Percentiles rank a stretch among this genome's conserved stretches.
These are phyloP conservation scores for Neocatenulostroma microsporum DNA, from an alignment of 2,329 filamentous ascomycete species.

Conservation along the genomic window DNA sequence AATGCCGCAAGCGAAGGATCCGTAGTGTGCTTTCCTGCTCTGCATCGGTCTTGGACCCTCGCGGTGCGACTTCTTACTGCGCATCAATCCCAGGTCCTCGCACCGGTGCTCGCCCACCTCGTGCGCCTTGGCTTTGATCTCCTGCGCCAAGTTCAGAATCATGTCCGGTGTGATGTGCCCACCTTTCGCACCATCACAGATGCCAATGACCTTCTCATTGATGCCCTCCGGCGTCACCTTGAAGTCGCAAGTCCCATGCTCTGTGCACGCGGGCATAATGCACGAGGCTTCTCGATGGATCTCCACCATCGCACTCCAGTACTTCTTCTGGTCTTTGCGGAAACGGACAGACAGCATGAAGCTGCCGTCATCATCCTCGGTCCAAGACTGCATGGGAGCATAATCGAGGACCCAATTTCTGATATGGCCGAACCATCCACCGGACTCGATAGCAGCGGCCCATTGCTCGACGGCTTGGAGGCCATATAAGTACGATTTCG, in stretches of 20 bases:
- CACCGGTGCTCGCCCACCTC: constrained; percentile 6
- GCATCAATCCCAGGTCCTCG: no score
- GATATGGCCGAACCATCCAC: constrained; percentile 6
- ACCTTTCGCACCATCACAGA: constrained; percentile 2
- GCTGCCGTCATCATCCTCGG: constrained; percentile 1
- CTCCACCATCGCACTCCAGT: constrained; percentile 5
- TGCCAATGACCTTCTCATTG: constrained; percentile 6
- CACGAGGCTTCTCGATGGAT: constrained; percentile 11
- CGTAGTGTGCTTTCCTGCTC: no score
- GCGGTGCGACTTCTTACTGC: no score
- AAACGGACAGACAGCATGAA: constrained; percentile 6
- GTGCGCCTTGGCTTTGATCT: constrained; percentile 2
- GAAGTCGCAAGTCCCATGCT: constrained; percentile 4
- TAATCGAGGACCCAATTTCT: constrained; percentile 10
- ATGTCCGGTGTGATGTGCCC: neutral
- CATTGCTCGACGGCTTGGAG: constrained; percentile 11
- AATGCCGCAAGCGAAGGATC: no score
- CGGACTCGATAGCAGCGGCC: constrained; percentile 8
- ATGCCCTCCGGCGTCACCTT: constrained; percentile 9
- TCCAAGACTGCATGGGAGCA: neutral
- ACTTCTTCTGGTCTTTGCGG: neutral
- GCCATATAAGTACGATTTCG: neutral
- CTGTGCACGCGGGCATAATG: constrained; percentile 3
- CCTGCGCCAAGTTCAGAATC: constrained; percentile 7
- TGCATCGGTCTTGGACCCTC: no score